Evolutionary conservation across 345 rosid species (phyloP), one percentile per base, ranked within the genome.

Genomic region (Salix exigua): DNA sequence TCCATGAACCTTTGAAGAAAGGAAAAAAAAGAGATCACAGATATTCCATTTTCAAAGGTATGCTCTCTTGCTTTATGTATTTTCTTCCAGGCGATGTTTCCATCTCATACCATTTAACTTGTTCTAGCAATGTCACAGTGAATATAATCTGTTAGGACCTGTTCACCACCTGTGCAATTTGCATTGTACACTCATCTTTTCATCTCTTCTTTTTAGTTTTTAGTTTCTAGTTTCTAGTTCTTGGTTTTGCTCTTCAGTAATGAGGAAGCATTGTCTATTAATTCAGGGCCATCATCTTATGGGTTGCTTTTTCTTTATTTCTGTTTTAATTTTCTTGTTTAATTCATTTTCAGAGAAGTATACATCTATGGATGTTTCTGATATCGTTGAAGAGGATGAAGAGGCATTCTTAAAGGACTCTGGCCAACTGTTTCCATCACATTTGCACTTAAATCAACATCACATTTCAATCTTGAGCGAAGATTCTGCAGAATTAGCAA

Each of bases 361-460:
- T 80, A 88, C 78, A 71, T 80, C 81, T 72, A 70, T 86, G 86
- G 89, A 90, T 81, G 78, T 84, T 50, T 90, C 91, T 79, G 86
- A 86, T 85, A 78, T 88, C 67, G 88, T 92, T 55, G 99, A 96
- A 88, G 98, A 92, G 25, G 97, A 93, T 83, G 98, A 96, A 81
- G 98, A 90, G 87, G 84, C 79, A 51, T 89, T 89, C 81, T 78
- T 96, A 75, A 93, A 83, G 83, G 87, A 87, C 76, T 80, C 78
- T 70, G 81, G 84, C 83, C 87, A 82, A 75, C 84, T 82, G 25
- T 78, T 85, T 77, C 74, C 81, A 31, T 80, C 83, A 79, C 78
- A 79, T 73, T 80, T 77, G 31, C 85, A 75, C 64, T 35, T 55
- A 68, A 79, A 69, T 78, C 86, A 83, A 73, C 87, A 83, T 82